These are phyloP conservation scores for Metschnikowia chrysomelidarum DNA, from an alignment of 805 yeast genomes.

Conservation along the genomic window DNA sequence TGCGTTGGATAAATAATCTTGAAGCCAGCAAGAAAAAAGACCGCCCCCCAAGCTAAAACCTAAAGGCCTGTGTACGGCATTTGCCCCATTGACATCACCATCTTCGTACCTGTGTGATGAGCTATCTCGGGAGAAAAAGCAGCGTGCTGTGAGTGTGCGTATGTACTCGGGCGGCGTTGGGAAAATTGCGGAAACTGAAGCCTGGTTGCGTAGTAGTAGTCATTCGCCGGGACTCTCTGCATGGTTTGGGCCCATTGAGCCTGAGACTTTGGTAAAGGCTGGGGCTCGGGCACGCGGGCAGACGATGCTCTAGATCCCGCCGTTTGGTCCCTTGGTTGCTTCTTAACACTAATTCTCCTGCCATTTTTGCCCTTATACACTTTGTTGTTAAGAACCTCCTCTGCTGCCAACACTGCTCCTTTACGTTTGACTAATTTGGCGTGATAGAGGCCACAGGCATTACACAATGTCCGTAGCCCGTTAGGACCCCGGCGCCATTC, in stretches of 20 bases:
- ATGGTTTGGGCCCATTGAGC: background rate
- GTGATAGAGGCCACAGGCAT: constrained; percentile 44
- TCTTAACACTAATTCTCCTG: constrained; percentile 36
- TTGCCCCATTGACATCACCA: constrained; percentile 7
- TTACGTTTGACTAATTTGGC: constrained; percentile 36
- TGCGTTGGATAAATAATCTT: too few relatives aligned
- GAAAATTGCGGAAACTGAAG: too few relatives aligned
- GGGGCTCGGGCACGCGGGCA: constrained; percentile 8
- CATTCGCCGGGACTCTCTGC: constrained; percentile 4
- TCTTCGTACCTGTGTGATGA: constrained; percentile 1
- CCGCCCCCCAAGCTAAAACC: background rate
- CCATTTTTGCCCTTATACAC: constrained; percentile 46
- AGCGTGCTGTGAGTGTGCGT: constrained; percentile 3
- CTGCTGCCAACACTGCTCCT: constrained; percentile 30
- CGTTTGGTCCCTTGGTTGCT: constrained; percentile 7
- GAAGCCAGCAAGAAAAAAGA: constrained; percentile 7
- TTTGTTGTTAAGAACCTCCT: constrained; percentile 41
- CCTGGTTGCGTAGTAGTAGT: too few relatives aligned
- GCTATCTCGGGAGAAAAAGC: constrained; percentile 1
- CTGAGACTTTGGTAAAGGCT: background rate
- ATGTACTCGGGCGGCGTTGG: constrained; percentile 1
- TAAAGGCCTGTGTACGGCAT: constrained; percentile 1
- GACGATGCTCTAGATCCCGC: constrained; percentile 9
- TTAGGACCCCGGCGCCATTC: constrained; percentile 47
- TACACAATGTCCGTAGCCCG: constrained; percentile 44